Base-by-base conservation (phyloP, 768 basidiomycete species). In the Mycena leptocephala region DNA sequence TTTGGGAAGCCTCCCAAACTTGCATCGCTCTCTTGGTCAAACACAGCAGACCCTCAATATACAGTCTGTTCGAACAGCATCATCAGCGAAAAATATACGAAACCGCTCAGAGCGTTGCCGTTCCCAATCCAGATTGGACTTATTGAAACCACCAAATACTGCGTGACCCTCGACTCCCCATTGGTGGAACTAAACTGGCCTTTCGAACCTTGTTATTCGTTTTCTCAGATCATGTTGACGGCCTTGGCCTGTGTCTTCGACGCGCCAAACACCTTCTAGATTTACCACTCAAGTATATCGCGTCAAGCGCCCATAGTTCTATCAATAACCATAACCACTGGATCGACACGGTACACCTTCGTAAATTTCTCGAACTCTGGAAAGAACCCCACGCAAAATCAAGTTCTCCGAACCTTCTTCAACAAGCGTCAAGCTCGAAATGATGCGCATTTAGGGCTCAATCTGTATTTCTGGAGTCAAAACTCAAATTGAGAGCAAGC, bases 41-140 rank as follows among this genome's bases (percentile, higher is more conserved):
- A 53, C 86, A 96, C 32, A 94, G 92, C 68, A 91, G 91, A 18
- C 92, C 91, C 76, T 89, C 95, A 0, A 89, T 95, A 32, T 88
- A 92, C 48, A 96, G 97, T 53, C 88, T 99, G 22, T 88, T 99
- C 56, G 86, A 91, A 83, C 95, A 92, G n/a, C 94, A 97, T 80
- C 94, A 96, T 64, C 96, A 97, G 92, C n/a, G 92, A 94, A 2
- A 97, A 99, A 78, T 99, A 95, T 86, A 96, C 95, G 24, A 98
- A 99, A 82, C 98, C 98, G 14, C 90, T 99, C 24, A 90, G 98
- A 65, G 98, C 98, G 0, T 89, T 99, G 32, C 97, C 97, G 1
- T 97, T 99, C 83, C 90, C 94, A 22, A 96, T 96, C 80, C 98
- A 99, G 83, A 98, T 99, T 72, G 98, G 97, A 35, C 97, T 99